phyloP scores from a whole-genome alignment of 2,329 filamentous ascomycete species.

The Colletotrichum euphorbiae region DNA sequence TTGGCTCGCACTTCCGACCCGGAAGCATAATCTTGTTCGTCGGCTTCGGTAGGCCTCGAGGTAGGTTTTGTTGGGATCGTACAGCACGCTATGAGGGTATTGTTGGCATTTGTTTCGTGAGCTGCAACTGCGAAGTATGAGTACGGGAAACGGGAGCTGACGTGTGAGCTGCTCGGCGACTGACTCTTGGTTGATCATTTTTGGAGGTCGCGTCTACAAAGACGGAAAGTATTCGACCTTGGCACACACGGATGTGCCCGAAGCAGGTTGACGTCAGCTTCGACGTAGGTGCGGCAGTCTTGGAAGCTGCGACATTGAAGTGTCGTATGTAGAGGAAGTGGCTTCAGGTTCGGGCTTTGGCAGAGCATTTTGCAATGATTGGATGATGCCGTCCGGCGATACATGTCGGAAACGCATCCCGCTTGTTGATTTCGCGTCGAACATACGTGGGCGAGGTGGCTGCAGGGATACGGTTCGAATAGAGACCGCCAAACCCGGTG shows the following conservation, averaged over 20 bases:
- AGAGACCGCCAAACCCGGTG: no score
- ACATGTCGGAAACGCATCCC: no score
- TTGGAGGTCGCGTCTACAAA: neutral
- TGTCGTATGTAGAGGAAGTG: neutral
- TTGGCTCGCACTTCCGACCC: neutral
- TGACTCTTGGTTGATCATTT: neutral
- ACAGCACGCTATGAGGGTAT: neutral
- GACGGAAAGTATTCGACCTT: neutral
- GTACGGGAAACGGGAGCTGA: neutral
- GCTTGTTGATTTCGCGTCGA: no score
- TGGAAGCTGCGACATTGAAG: neutral
- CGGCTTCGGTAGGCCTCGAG: neutral
- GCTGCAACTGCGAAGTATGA: slow-evolving; percentile 5
- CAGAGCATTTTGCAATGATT: no score
- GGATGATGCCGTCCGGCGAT: no score
- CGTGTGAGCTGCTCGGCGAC: neutral
- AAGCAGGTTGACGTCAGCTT: neutral
- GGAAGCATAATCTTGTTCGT: slow-evolving; percentile 1
- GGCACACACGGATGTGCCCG: neutral
- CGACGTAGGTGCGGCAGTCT: neutral
- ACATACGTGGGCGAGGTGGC: no score
- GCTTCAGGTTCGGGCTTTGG: no score
- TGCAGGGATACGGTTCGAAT: no score
- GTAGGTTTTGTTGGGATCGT: neutral
- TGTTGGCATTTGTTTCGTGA: neutral